Evolutionary conservation across 2,329 filamentous ascomycete genomes (phyloP).

Genomic region (Trichophyton equinum): DNA sequence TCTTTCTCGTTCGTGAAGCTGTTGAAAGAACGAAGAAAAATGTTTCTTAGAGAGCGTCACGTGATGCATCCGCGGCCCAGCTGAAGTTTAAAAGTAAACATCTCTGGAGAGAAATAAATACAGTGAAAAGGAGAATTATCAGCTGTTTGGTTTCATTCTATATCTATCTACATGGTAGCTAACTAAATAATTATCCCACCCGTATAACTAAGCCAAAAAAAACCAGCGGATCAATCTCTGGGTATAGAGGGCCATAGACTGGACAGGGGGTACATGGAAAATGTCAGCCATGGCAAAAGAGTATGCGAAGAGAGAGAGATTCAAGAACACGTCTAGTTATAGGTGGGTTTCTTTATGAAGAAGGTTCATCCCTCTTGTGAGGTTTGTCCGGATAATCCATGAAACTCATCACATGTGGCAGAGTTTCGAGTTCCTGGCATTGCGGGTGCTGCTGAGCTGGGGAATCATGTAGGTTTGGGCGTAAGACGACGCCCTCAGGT

Average conservation of each 20-base stretch:
- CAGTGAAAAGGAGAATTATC: too few species aligned
- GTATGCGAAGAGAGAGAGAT: neutral
- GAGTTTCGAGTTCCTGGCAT: neutral
- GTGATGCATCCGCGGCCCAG: neutral
- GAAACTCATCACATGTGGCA: conserved; percentile 9
- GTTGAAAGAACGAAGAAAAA: neutral
- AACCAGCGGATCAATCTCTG: neutral
- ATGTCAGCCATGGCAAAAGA: too few species aligned
- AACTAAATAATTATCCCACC: neutral
- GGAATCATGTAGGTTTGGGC: conserved; percentile 4
- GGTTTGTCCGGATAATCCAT: conserved; percentile 9
- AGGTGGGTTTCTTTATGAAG: neutral
- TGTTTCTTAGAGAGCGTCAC: neutral
- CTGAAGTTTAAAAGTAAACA: too few species aligned
- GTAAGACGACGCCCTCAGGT: conserved; percentile 5
- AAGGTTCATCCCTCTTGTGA: neutral
- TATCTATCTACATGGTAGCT: neutral
- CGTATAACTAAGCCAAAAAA: neutral
- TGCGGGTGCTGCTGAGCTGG: neutral
- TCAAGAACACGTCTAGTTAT: neutral
- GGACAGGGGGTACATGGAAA: neutral
- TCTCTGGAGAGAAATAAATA: too few species aligned
- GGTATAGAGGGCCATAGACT: neutral
- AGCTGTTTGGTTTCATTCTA: neutral
- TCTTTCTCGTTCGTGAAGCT: neutral